phyloP scores from a whole-genome alignment of 169 alveolate species.

The Plasmodium inui region DNA sequence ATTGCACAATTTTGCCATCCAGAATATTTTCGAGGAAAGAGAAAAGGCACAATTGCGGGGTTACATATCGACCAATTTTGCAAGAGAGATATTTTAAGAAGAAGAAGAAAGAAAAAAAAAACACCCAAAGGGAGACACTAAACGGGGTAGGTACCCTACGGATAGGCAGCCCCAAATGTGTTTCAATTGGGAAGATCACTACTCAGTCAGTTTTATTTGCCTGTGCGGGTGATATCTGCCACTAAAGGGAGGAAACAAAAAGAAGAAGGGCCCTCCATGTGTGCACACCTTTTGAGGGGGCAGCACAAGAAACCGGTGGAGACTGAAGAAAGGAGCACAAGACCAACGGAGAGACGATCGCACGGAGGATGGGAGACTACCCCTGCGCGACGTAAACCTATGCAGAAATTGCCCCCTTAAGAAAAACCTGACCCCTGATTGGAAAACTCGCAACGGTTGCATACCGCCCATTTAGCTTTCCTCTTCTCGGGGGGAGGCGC shows the following conservation, averaged over 20 bases:
- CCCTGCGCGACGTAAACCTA: not conserved
- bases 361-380: not conserved
- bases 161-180: not conserved
- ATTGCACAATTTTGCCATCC: not conserved
- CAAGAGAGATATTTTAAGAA: not conserved
- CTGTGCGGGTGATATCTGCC: not conserved
- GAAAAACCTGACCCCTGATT: not conserved
- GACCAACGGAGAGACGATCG: not conserved
- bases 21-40: not conserved
- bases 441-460: not conserved
- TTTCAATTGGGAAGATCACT: not conserved
- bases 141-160: not conserved
- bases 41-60: not conserved
- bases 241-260: not conserved
- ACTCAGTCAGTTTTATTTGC: not conserved
- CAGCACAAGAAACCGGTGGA: not conserved
- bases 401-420: not conserved
- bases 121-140: not conserved
- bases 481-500: not conserved
- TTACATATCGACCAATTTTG: not conserved
- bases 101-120: not conserved
- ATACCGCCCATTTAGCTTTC: not conserved
- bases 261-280: not conserved
- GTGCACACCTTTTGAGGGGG: not conserved
- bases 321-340: not conserved